Evolutionary conservation across 164 flowering plant genomes (phyloP).

Genomic region (Paratinospora sagittata): DNA sequence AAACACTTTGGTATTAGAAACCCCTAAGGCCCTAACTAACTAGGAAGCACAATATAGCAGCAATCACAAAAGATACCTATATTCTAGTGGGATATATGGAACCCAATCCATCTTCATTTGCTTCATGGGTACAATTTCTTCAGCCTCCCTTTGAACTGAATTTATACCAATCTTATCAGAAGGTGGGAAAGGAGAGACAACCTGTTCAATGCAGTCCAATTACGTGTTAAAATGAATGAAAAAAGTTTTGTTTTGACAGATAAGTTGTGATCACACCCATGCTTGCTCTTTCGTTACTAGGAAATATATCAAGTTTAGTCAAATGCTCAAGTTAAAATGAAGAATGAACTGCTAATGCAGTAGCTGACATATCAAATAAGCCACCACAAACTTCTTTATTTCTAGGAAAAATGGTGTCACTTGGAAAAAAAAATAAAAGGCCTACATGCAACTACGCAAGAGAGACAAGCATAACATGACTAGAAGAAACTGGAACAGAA

Average conservation of each 20-base stretch:
- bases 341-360: neutral
- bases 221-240: neutral
- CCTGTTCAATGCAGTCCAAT: slow-evolving; percentile 33
- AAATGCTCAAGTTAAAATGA: neutral
- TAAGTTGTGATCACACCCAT: neutral
- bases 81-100: slow-evolving; percentile 85
- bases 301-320: neutral
- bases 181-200: slow-evolving; percentile 87
- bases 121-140: slow-evolving; percentile 94
- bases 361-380: neutral
- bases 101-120: slow-evolving; percentile 99
- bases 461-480: no score
- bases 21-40: neutral
- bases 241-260: neutral
- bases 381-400: neutral
- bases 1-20: neutral
- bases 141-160: slow-evolving; percentile 90
- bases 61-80: slow-evolving; percentile 39
- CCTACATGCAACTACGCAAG: no score
- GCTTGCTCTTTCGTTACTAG: neutral
- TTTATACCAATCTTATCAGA: slow-evolving; percentile 95
- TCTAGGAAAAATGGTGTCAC: neutral
- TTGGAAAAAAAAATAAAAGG: neutral
- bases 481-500: no score
- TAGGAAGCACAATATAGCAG: neutral